Percentiles rank a stretch among this genome's conserved stretches.
Evolutionary conservation across 75 land plant genomes (phyloP).

Genomic region (Selaginella moellendorffii): DNA sequence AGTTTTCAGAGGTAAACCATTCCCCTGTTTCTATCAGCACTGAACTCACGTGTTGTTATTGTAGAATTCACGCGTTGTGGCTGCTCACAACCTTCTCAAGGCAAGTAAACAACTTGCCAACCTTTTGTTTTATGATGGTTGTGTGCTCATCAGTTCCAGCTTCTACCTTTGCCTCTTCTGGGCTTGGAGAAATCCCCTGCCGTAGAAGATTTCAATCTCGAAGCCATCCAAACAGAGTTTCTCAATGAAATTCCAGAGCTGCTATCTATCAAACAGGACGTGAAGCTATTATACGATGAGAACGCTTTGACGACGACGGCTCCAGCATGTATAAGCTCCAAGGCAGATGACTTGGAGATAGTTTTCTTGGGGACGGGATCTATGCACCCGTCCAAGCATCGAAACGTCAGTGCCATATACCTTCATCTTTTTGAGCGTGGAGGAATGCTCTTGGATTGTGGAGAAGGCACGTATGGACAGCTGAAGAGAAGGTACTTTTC

Average conservation of each 20-base stretch:
- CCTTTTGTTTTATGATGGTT: no score
- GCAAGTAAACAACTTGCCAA: no score
- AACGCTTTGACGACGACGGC: slow-evolving; percentile 4
- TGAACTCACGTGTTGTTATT: no score
- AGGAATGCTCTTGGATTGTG: slow-evolving; percentile 85
- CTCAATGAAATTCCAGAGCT: slow-evolving; percentile 58
- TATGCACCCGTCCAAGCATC: slow-evolving; percentile 90
- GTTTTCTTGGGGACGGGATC: slow-evolving; percentile 94
- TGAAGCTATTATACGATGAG: slow-evolving; percentile 32
- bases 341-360: slow-evolving; percentile 80
- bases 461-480: slow-evolving; percentile 93
- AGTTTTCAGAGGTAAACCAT: no score
- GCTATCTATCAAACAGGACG: slow-evolving; percentile 38
- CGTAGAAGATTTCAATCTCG: slow-evolving; percentile 24
- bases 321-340: slow-evolving; percentile 59
- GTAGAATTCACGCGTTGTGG: background rate
- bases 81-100: background rate
- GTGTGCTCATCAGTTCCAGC: slow-evolving; percentile 73
- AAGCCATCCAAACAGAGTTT: slow-evolving; percentile 36
- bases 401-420: slow-evolving; percentile 83
- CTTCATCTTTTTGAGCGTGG: slow-evolving; percentile 85
- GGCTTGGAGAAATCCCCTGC: slow-evolving; percentile 61
- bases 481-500: slow-evolving; percentile 69
- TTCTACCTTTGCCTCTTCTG: slow-evolving; percentile 65
- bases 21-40: no score